These are phyloP conservation scores for Apiosordaria backusii DNA, from an alignment of 495 filamentous ascomycete species.

Conservation along the genomic window DNA sequence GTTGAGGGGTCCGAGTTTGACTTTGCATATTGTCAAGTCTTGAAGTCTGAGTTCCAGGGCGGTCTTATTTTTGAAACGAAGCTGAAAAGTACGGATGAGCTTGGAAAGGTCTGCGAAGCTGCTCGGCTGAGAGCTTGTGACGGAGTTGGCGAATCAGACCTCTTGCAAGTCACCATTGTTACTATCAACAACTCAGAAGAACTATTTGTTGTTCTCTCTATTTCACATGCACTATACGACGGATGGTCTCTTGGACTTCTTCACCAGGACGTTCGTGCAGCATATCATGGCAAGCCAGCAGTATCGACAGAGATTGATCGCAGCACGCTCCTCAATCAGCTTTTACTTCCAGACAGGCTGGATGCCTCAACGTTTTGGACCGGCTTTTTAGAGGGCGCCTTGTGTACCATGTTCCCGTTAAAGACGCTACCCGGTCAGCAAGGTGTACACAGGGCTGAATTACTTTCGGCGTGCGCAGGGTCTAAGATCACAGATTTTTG, in stretches of 20 bases:
- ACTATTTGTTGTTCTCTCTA: slow-evolving; percentile 60
- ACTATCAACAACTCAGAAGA: slow-evolving; percentile 26
- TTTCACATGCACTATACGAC: slow-evolving; percentile 78
- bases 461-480: slow-evolving; percentile 36
- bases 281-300: slow-evolving; percentile 47
- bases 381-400: slow-evolving; percentile 49
- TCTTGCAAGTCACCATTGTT: slow-evolving; percentile 45
- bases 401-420: slow-evolving; percentile 35
- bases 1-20: slow-evolving; percentile 54
- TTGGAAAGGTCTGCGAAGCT: slow-evolving; percentile 26
- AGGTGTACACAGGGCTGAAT: slow-evolving; percentile 45
- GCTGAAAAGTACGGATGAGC: slow-evolving; percentile 23
- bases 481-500: slow-evolving; percentile 49
- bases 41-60: neutral
- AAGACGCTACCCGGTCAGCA: neutral
- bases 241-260: slow-evolving; percentile 67
- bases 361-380: slow-evolving; percentile 58
- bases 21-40: slow-evolving; percentile 61
- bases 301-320: slow-evolving; percentile 43
- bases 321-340: slow-evolving; percentile 35
- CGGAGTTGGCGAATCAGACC: slow-evolving; percentile 21
- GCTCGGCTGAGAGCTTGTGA: slow-evolving; percentile 31
- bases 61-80: slow-evolving; percentile 5
- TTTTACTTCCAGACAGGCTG: slow-evolving; percentile 34
- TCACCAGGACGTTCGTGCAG: slow-evolving; percentile 59